phyloP scores from a whole-genome alignment of 768 basidiomycete species.

The Trametopsis cervina region DNA sequence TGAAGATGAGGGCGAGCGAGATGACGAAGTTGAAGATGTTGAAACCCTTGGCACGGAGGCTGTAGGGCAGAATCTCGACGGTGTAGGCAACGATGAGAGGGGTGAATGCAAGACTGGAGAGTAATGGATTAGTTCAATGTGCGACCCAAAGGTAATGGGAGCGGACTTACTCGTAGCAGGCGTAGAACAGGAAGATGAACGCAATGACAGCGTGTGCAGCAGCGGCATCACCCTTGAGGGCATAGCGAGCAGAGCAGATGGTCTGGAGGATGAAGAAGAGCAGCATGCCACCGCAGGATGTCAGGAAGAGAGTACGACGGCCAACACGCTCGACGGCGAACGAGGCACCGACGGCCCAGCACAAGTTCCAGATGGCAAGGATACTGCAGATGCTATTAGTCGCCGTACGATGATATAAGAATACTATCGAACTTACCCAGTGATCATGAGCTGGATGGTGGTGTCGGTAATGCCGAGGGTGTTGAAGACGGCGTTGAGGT shows the following conservation, averaged over 20 bases:
- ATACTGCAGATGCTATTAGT: constrained; percentile 35
- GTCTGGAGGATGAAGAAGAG: constrained; percentile 66
- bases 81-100: constrained; percentile 85
- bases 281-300: constrained; percentile 51
- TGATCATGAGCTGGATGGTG: constrained; percentile 70
- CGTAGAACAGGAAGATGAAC: constrained; percentile 81
- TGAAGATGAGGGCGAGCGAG: constrained; percentile 79
- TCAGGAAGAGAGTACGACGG: constrained; percentile 64
- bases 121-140: constrained; percentile 1
- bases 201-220: constrained; percentile 72
- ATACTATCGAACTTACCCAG: constrained; percentile 35
- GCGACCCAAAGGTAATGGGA: not conserved
- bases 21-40: constrained; percentile 75
- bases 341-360: constrained; percentile 51
- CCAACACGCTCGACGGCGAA: constrained; percentile 59
- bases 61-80: constrained; percentile 81
- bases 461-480: constrained; percentile 58
- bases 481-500: constrained; percentile 67
- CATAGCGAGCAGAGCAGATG: constrained; percentile 53
- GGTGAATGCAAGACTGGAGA: constrained; percentile 63
- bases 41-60: constrained; percentile 82
- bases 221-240: constrained; percentile 29
- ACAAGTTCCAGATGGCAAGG: constrained; percentile 77
- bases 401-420: not conserved
- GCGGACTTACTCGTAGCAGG: constrained; percentile 57